Percentiles rank a stretch among this genome's conserved stretches.
phyloP scores from a whole-genome alignment of 108 stramenopile genomes.

The Licmophora abbreviata region DNA sequence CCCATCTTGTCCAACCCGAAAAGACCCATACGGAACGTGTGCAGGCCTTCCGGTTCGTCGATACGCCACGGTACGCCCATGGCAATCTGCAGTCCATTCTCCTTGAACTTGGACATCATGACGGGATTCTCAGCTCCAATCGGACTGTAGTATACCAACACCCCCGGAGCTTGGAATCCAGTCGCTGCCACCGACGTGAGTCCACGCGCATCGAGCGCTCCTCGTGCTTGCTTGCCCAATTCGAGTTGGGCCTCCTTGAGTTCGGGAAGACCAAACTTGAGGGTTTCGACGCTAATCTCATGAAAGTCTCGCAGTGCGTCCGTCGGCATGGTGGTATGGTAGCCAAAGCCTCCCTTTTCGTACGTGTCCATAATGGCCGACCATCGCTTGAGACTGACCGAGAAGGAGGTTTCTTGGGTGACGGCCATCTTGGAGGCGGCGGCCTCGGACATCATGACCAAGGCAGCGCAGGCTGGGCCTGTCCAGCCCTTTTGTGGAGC shows the following conservation, averaged over 20 bases:
- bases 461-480: constrained; percentile 80
- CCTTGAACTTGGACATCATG: constrained; percentile 87
- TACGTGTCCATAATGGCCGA: constrained; percentile 81
- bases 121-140: constrained; percentile 66
- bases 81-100: constrained; percentile 84
- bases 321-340: constrained; percentile 92
- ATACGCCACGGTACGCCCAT: constrained; percentile 91
- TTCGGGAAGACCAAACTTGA: constrained; percentile 75
- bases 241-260: constrained; percentile 67
- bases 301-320: constrained; percentile 85
- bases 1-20: constrained; percentile 92
- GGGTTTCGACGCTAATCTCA: constrained; percentile 80
- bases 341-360: constrained; percentile 81
- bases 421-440: constrained; percentile 52
- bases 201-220: constrained; percentile 54
- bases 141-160: constrained; percentile 83
- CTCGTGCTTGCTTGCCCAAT: constrained; percentile 61
- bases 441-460: constrained; percentile 74
- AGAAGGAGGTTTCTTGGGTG: constrained; percentile 71
- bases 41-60: constrained; percentile 82
- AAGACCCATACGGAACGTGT: constrained; percentile 87
- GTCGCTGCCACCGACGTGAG: constrained; percentile 78
- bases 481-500: constrained; percentile 96
- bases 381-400: constrained; percentile 84
- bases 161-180: constrained; percentile 85